Percentiles rank a stretch among this genome's conserved stretches.
phyloP scores from a whole-genome alignment of 352 stramenopile genomes.

The Pythium guiyangense region DNA sequence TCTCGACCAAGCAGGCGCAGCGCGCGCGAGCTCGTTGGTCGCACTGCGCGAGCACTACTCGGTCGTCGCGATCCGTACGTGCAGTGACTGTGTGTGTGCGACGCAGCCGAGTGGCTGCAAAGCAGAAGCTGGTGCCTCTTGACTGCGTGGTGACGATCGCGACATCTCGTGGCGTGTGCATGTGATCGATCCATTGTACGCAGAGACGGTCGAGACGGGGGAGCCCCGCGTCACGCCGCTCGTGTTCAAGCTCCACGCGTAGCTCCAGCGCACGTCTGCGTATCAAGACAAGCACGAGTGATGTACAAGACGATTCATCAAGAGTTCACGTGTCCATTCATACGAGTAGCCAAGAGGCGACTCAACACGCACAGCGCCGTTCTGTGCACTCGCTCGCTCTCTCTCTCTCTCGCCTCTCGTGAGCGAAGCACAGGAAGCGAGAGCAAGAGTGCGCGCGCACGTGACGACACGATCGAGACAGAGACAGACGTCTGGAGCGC shows the following conservation, averaged over 20 bases:
- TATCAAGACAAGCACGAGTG: too few relatives aligned
- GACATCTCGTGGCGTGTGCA: conserved; percentile 22
- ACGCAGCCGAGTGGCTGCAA: too few relatives aligned
- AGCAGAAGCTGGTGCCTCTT: too few relatives aligned
- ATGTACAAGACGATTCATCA: too few relatives aligned
- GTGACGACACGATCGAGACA: too few relatives aligned
- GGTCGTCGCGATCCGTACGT: too few relatives aligned
- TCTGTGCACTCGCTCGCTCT: too few relatives aligned
- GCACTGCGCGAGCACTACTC: conserved; percentile 32
- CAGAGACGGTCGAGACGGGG: conserved; percentile 31
- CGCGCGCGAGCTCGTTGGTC: conserved; percentile 35
- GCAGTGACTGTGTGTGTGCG: too few relatives aligned
- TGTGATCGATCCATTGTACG: neutral
- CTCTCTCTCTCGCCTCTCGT: neutral
- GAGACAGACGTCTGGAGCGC: too few relatives aligned
- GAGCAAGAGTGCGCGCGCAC: conserved; percentile 5
- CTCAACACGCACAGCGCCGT: neutral
- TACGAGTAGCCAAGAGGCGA: neutral
- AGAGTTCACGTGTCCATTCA: neutral
- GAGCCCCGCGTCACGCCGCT: conserved; percentile 30
- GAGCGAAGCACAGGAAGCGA: neutral
- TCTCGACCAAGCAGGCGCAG: conserved; percentile 34
- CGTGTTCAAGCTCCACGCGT: conserved; percentile 16
- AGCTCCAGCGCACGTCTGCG: neutral
- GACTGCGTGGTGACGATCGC: conserved; percentile 41